Evolutionary conservation across 257 asterid genomes (phyloP).

Genomic region (Cynanchum wilfordii): DNA sequence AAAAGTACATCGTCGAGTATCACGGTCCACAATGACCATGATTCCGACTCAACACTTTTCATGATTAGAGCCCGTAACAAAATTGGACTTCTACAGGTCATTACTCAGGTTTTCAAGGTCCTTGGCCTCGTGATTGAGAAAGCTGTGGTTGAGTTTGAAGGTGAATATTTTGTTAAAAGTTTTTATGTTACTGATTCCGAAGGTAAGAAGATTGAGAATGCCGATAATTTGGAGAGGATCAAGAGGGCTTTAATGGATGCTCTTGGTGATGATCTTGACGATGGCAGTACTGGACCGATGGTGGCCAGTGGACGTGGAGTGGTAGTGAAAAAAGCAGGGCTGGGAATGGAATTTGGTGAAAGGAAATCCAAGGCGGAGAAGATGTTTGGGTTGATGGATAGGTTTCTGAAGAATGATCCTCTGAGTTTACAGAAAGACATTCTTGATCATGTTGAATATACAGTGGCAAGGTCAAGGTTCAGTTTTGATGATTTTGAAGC

Average conservation of each 20-base stretch:
- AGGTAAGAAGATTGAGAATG: slow-evolving; percentile 33
- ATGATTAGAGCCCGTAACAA: slow-evolving; percentile 32
- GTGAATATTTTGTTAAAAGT: slow-evolving; percentile 30
- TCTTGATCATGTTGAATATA: slow-evolving; percentile 45
- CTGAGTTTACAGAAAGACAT: slow-evolving; percentile 43
- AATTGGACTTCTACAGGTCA: slow-evolving; percentile 40
- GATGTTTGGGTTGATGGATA: slow-evolving; percentile 44
- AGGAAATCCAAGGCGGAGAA: slow-evolving; percentile 35
- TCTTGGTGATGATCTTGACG: slow-evolving; percentile 22
- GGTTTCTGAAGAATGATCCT: slow-evolving; percentile 37
- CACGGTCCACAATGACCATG: slow-evolving; percentile 25
- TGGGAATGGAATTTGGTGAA: slow-evolving; percentile 32
- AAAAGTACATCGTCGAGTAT: slow-evolving; percentile 18
- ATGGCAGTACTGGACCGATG: slow-evolving; percentile 8
- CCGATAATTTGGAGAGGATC: slow-evolving; percentile 31
- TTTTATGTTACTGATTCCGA: slow-evolving; percentile 31
- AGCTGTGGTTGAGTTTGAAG: slow-evolving; percentile 40
- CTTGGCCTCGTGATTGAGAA: slow-evolving; percentile 34
- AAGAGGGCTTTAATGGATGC: slow-evolving; percentile 38
- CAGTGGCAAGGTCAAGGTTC: slow-evolving; percentile 51
- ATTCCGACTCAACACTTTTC: slow-evolving; percentile 35
- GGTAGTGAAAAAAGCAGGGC: slow-evolving; percentile 38
- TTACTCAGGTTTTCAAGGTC: slow-evolving; percentile 40
- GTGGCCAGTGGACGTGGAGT: slow-evolving; percentile 40
- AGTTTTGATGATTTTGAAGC: slow-evolving; percentile 56